Conservation (phyloP, 371 early-diverging fungal genomes). For the Apophysomyces elegans region DNA sequence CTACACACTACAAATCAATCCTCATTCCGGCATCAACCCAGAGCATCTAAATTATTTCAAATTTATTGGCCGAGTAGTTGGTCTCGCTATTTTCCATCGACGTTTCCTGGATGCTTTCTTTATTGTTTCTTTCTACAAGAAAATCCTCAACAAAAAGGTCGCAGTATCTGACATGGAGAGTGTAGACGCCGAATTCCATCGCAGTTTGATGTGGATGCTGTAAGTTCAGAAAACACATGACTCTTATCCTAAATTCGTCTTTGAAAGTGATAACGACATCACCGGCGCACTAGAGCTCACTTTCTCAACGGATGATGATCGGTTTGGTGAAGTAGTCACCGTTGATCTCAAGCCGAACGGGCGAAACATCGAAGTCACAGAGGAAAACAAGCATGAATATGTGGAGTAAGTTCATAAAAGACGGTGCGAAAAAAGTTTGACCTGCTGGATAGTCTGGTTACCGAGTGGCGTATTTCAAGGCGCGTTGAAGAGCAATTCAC, state of each 20-base stretch:
- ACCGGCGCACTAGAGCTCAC: conserved; percentile 88
- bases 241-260: background rate
- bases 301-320: conserved; percentile 91
- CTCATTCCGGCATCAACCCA: conserved; percentile 94
- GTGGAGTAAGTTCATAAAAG: conserved; percentile 63
- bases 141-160: conserved; percentile 89
- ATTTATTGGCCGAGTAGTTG: conserved; percentile 98
- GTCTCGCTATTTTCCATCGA: conserved; percentile 96
- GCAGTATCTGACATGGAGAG: conserved; percentile 93
- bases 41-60: conserved; percentile 98
- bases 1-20: conserved; percentile 96
- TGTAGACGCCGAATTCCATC: conserved; percentile 93
- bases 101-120: conserved; percentile 97
- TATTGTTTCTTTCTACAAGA: conserved; percentile 95
- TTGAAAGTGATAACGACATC: conserved; percentile 80
- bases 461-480: conserved; percentile 83
- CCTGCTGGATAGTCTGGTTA: conserved; percentile 59
- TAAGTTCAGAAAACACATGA: conserved; percentile 35
- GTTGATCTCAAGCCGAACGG: conserved; percentile 93
- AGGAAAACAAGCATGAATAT: conserved; percentile 97
- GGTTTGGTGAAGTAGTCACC: conserved; percentile 91
- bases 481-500: conserved; percentile 95
- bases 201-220: conserved; percentile 93
- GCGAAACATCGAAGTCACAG: conserved; percentile 90
- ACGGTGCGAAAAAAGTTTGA: background rate